phyloP scores from a whole-genome alignment of 139 green algal genomes.

The Desmodesmus armatus region DNA sequence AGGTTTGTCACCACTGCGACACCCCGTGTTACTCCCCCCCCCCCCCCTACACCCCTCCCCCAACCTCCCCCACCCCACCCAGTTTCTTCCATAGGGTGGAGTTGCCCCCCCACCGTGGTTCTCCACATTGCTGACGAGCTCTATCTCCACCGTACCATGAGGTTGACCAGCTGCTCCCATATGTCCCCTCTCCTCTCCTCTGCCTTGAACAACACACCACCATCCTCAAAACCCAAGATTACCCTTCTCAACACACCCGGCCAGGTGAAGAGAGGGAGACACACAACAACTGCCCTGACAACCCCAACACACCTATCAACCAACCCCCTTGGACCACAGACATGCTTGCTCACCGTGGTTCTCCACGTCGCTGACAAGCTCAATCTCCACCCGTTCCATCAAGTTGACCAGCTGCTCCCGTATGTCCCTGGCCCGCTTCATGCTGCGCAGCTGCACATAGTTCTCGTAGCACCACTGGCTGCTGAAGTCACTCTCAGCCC shows the following conservation, averaged over 20 bases:
- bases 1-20: too few species aligned
- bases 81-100: too few species aligned
- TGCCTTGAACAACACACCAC: too few species aligned
- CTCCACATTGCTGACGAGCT: conserved; percentile 78
- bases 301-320: neutral
- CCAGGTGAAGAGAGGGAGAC: too few species aligned
- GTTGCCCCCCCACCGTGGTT: conserved; percentile 89
- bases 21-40: too few species aligned
- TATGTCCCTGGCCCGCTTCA: conserved; percentile 97
- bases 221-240: too few species aligned
- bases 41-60: too few species aligned
- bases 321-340: neutral
- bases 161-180: conserved; percentile 93
- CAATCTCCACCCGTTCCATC: conserved; percentile 97
- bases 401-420: conserved; percentile 96
- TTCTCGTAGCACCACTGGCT: conserved; percentile 98
- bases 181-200: too few species aligned
- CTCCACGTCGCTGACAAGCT: conserved; percentile 78
- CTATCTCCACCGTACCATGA: conserved; percentile 99
- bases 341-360: conserved; percentile 87
- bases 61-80: too few species aligned
- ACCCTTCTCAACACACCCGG: conserved; percentile 73
- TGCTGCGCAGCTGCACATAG: conserved; percentile 94
- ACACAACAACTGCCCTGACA: too few species aligned
- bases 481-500: conserved; percentile 92